Evolutionary conservation across 1,139 yeast species (phyloP).

Genomic region (Meyerozyma guilliermondii): DNA sequence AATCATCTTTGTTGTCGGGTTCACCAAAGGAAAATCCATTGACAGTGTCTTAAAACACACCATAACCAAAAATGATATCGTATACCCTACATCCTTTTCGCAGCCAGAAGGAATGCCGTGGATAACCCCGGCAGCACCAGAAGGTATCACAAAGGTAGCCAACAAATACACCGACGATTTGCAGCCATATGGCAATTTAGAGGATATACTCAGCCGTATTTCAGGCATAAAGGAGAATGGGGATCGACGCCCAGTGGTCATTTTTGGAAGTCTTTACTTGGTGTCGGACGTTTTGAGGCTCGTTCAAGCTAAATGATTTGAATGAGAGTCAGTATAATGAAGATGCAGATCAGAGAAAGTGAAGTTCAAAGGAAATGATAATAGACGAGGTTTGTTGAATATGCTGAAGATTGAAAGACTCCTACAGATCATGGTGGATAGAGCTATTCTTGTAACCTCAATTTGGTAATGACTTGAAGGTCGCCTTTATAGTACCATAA

Average conservation of each 20-base stretch:
- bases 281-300: conserved; percentile 62
- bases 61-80: conserved; percentile 44
- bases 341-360: too few relatives aligned
- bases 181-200: conserved; percentile 16
- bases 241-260: conserved; percentile 38
- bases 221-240: conserved; percentile 10
- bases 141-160: conserved; percentile 12
- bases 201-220: conserved; percentile 11
- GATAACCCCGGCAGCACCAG: conserved; percentile 39
- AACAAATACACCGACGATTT: conserved; percentile 10
- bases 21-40: conserved; percentile 69
- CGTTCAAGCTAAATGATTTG: conserved; percentile 1
- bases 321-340: too few relatives aligned
- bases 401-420: too few relatives aligned
- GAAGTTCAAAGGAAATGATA: too few relatives aligned
- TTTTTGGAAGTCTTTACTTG: conserved; percentile 78
- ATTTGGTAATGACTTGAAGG: too few relatives aligned
- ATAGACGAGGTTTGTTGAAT: too few relatives aligned
- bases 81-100: conserved; percentile 61
- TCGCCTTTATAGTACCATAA: too few relatives aligned
- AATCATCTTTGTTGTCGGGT: conserved; percentile 62
- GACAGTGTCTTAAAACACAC: conserved; percentile 48
- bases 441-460: too few relatives aligned
- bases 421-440: too few relatives aligned
- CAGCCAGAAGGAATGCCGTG: conserved; percentile 90